These are phyloP conservation scores for Karstenula rhodostoma DNA, from an alignment of 2,329 filamentous ascomycete species.

Conservation along the genomic window DNA sequence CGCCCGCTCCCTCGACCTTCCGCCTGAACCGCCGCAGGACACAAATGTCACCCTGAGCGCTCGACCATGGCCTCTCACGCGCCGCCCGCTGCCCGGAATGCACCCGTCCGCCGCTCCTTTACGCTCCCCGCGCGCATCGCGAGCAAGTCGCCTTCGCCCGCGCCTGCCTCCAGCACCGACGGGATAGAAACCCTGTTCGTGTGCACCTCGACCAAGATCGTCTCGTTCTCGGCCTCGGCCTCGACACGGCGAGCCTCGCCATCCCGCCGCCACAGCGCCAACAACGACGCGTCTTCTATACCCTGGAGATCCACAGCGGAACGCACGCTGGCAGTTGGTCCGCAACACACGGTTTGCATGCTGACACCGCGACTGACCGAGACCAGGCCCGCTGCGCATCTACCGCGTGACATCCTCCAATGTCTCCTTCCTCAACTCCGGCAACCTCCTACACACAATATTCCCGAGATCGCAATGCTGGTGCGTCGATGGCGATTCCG, in stretches of 20 bases:
- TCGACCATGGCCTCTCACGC: constrained; percentile 44
- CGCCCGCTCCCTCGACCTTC: constrained; percentile 3
- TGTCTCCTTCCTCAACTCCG: constrained; percentile 87
- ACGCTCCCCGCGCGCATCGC: constrained; percentile 56
- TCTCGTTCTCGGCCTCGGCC: constrained; percentile 63
- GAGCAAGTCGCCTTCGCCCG: constrained; percentile 37
- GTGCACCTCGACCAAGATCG: constrained; percentile 76
- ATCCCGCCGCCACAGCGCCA: constrained; percentile 28
- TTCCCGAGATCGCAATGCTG: constrained; percentile 91
- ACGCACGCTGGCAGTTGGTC: constrained; percentile 80
- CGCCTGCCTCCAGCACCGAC: constrained; percentile 51
- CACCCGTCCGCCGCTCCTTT: constrained; percentile 54
- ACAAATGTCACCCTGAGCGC: constrained; percentile 39
- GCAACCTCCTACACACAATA: constrained; percentile 83
- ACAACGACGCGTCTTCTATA: constrained; percentile 66
- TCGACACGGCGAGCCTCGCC: constrained; percentile 47
- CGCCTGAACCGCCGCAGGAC: constrained; percentile 4
- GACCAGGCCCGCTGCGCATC: constrained; percentile 75
- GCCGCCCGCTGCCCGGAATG: constrained; percentile 29
- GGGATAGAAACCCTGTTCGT: constrained; percentile 75
- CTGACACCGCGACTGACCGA: constrained; percentile 9
- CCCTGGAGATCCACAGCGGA: constrained; percentile 80
- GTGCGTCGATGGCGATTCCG: constrained; percentile 85
- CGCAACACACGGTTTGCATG: constrained; percentile 29
- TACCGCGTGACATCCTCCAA: constrained; percentile 82